Evolutionary conservation across 495 filamentous ascomycete species (phyloP).

Genomic region (Viridothelium virens): DNA sequence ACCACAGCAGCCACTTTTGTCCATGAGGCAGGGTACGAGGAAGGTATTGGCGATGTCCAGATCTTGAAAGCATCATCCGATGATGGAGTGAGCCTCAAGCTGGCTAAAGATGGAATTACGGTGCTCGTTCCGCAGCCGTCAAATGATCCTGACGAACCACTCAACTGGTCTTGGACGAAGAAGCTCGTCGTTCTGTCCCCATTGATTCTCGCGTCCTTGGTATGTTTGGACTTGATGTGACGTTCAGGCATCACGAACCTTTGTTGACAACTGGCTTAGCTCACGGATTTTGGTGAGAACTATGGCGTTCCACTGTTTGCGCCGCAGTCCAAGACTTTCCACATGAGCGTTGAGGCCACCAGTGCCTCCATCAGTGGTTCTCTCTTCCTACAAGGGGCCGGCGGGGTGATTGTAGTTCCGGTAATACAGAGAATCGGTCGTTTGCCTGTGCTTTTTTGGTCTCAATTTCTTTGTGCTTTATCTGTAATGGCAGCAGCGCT

Average conservation of each 20-base stretch:
- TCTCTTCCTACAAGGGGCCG: slow-evolving; percentile 47
- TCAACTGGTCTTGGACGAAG: slow-evolving; percentile 28
- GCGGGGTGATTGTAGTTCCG: slow-evolving; percentile 47
- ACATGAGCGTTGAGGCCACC: slow-evolving; percentile 39
- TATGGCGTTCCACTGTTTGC: slow-evolving; percentile 46
- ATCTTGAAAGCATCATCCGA: slow-evolving; percentile 6
- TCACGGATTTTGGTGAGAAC: slow-evolving; percentile 41
- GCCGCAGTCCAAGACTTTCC: slow-evolving; percentile 43
- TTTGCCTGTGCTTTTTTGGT: slow-evolving; percentile 46
- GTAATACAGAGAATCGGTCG: slow-evolving; percentile 45
- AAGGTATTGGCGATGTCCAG: slow-evolving; percentile 1
- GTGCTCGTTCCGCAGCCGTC: slow-evolving; percentile 28
- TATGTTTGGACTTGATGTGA: not conserved
- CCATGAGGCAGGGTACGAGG: slow-evolving; percentile 5
- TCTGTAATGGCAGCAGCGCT: slow-evolving; percentile 44
- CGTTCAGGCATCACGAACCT: not conserved
- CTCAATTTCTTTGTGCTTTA: slow-evolving; percentile 42
- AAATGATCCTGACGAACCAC: slow-evolving; percentile 25
- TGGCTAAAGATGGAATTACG: slow-evolving; percentile 22
- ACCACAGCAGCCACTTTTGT: not conserved
- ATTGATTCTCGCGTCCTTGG: slow-evolving; percentile 17
- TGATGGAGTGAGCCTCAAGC: slow-evolving; percentile 10
- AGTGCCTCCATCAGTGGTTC: slow-evolving; percentile 44
- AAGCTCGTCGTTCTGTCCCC: slow-evolving; percentile 23
- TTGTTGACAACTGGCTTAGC: not conserved